Conservation (phyloP, 805 yeast species). For the Saccharomycopsis fermentans region DNA sequence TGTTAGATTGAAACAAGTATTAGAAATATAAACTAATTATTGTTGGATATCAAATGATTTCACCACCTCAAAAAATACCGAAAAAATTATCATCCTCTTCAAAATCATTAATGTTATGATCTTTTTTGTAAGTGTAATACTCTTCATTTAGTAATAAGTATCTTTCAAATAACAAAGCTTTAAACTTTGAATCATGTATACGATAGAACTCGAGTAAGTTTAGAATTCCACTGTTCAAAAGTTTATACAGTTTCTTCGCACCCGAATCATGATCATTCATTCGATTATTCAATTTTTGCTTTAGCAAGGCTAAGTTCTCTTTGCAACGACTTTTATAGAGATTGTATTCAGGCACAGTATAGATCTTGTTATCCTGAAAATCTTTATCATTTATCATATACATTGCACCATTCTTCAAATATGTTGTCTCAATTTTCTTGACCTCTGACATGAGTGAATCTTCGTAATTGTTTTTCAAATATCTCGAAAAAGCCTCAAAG, state of each 20-base stretch:
- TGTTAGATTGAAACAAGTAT: too few relatives aligned
- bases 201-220: slow-evolving; percentile 6
- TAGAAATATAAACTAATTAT: too few relatives aligned
- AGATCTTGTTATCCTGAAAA: not conserved
- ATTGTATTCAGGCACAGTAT: not conserved
- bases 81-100: slow-evolving; percentile 22
- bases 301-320: not conserved
- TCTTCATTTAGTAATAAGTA: slow-evolving; percentile 3
- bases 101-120: slow-evolving; percentile 23
- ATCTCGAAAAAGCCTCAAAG: slow-evolving; percentile 1
- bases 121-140: not conserved
- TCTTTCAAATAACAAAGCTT: not conserved
- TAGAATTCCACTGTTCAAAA: slow-evolving; percentile 6
- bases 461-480: not conserved
- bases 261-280: not conserved
- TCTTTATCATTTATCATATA: not conserved
- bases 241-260: not conserved
- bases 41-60: too few relatives aligned
- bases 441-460: not conserved
- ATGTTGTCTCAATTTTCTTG: not conserved
- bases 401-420: not conserved
- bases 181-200: not conserved
- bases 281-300: not conserved
- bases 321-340: not conserved
- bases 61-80: slow-evolving; percentile 12